phyloP scores from a whole-genome alignment of 192 early-diverging fungal species.

The Allomyces macrogynus region DNA sequence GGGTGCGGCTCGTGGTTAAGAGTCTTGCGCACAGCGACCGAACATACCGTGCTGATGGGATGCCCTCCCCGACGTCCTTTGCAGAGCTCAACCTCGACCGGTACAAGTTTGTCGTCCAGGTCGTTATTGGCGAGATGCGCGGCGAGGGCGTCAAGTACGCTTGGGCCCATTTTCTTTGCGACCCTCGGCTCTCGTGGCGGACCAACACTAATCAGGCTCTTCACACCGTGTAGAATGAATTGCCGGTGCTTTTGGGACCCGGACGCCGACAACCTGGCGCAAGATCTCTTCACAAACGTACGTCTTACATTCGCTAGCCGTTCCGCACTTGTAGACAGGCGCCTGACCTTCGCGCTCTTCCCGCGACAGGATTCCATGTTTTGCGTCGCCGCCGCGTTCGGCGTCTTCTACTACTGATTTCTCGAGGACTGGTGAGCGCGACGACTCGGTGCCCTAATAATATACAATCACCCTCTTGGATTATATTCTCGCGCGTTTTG shows the following conservation, averaged over 20 bases:
- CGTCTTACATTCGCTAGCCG: slow-evolving; percentile 3
- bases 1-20: slow-evolving; percentile 9
- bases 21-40: neutral
- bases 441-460: too few species aligned
- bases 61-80: neutral
- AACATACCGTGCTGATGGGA: too few species aligned
- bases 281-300: slow-evolving; percentile 37
- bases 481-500: too few species aligned
- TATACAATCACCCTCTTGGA: too few species aligned
- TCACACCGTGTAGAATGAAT: slow-evolving; percentile 18
- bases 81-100: slow-evolving; percentile 25
- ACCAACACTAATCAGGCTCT: neutral
- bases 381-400: slow-evolving; percentile 20
- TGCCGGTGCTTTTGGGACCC: slow-evolving; percentile 41
- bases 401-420: neutral
- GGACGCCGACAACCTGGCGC: slow-evolving; percentile 38
- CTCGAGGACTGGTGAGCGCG: too few species aligned
- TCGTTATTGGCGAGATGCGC: slow-evolving; percentile 35
- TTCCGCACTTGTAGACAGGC: neutral
- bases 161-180: neutral
- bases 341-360: too few species aligned
- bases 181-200: too few species aligned
- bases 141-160: slow-evolving; percentile 34
- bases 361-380: slow-evolving; percentile 37
- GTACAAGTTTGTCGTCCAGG: slow-evolving; percentile 38